Conservation (phyloP, 2,329 filamentous ascomycete genomes). For the Aureobasidium subglaciale region DNA sequence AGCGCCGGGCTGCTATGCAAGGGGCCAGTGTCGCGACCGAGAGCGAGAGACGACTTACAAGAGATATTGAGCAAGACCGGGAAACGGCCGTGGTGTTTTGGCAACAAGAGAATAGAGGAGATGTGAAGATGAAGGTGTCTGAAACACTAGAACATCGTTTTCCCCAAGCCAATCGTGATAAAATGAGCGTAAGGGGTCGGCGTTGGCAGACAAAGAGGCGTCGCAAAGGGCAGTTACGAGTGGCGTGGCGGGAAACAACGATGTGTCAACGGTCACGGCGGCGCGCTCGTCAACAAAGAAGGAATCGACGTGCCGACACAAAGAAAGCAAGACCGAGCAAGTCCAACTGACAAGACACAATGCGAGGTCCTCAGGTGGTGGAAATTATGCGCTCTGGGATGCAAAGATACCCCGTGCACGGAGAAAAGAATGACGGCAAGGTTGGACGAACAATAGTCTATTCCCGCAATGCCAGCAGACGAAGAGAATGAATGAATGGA, state of each 20-base stretch:
- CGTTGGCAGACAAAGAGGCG: slow-evolving; percentile 2
- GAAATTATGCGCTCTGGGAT: not conserved
- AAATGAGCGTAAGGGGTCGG: slow-evolving; percentile 16
- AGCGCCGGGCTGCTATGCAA: slow-evolving; percentile 12
- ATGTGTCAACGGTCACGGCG: slow-evolving; percentile 11
- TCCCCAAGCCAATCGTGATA: slow-evolving; percentile 8
- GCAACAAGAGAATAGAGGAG: not conserved
- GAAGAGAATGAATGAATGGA: slow-evolving; percentile 5
- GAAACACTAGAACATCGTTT: slow-evolving; percentile 17
- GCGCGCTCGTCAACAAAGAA: slow-evolving; percentile 13
- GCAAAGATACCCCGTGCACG: not conserved
- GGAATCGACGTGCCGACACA: slow-evolving; percentile 6
- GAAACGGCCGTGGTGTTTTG: slow-evolving; percentile 10
- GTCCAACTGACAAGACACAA: slow-evolving; percentile 3
- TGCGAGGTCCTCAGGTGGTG: slow-evolving; percentile 5
- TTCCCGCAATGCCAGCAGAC: not conserved
- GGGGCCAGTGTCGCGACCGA: not conserved
- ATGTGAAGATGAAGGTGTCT: slow-evolving; percentile 5
- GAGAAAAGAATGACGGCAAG: not conserved
- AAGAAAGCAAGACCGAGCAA: slow-evolving; percentile 8
- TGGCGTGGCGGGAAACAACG: slow-evolving; percentile 14
- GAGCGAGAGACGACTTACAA: not conserved
- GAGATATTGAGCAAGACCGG: slow-evolving; percentile 5
- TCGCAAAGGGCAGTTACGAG: slow-evolving; percentile 4
- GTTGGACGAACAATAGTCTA: not conserved